A percentile compares a stretch with the other conserved stretches of the same genome.
These are phyloP conservation scores for Saccharomyces hybrid DNA, from an alignment of 1,139 yeast genomes.

Conservation along the genomic window DNA sequence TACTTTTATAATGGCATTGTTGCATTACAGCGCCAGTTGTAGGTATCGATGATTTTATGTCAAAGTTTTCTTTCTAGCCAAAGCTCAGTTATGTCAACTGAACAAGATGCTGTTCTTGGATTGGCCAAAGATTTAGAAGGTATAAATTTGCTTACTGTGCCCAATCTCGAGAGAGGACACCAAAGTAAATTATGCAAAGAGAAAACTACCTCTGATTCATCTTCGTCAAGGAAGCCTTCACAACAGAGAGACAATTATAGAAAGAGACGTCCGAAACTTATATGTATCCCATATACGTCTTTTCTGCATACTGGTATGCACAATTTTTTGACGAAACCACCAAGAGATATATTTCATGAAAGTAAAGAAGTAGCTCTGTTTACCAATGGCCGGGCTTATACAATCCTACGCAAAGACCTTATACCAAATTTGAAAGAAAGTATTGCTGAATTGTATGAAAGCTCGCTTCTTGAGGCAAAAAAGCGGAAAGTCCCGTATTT, in stretches of 20 bases:
- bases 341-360: conserved; percentile 1
- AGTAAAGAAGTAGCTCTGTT: conserved; percentile 10
- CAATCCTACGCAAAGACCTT: background rate
- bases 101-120: background rate
- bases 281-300: background rate
- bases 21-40: background rate
- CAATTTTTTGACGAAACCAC: conserved; percentile 3
- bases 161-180: background rate
- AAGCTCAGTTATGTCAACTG: background rate
- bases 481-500: conserved; percentile 11
- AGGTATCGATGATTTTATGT: background rate
- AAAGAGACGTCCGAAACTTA: background rate
- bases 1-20: background rate
- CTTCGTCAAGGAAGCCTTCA: background rate
- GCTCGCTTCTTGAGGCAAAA: conserved; percentile 4
- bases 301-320: background rate
- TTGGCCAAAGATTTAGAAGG: background rate
- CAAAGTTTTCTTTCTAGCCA: background rate
- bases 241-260: background rate
- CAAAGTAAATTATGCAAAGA: background rate
- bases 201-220: background rate
- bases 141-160: background rate
- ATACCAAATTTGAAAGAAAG: conserved; percentile 8
- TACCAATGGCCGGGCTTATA: conserved; percentile 1
- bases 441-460: conserved; percentile 8